Conservation (phyloP, 2,329 filamentous ascomycete genomes). For the Pseudogymnoascus sp. region DNA sequence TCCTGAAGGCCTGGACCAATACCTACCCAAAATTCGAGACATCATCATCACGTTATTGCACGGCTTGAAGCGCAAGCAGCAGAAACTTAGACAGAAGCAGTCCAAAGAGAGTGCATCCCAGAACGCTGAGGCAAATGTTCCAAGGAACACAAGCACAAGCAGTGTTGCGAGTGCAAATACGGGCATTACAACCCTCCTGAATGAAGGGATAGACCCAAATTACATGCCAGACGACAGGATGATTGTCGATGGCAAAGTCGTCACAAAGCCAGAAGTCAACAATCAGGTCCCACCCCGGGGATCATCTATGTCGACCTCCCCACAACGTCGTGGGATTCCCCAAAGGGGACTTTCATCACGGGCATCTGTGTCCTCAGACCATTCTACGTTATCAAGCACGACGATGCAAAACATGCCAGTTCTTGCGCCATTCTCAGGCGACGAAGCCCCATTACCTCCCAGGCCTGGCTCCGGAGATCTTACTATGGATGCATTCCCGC, state of each 20-base stretch:
- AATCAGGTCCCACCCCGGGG: slow-evolving; percentile 27
- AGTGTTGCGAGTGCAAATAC: slow-evolving; percentile 50
- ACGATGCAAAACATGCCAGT: slow-evolving; percentile 70
- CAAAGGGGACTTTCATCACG: slow-evolving; percentile 42
- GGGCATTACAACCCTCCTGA: slow-evolving; percentile 48
- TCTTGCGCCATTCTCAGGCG: slow-evolving; percentile 60
- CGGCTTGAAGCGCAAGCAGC: slow-evolving; percentile 93
- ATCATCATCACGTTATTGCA: slow-evolving; percentile 98
- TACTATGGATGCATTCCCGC: slow-evolving; percentile 49
- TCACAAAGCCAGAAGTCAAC: slow-evolving; percentile 32
- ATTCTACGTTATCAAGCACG: slow-evolving; percentile 63
- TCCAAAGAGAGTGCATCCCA: slow-evolving; percentile 35
- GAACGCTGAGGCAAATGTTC: slow-evolving; percentile 20
- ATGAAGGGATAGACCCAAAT: slow-evolving; percentile 39
- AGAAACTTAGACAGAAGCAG: slow-evolving; percentile 64
- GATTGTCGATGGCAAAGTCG: slow-evolving; percentile 9
- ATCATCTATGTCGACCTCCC: slow-evolving; percentile 10
- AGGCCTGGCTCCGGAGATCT: slow-evolving; percentile 38
- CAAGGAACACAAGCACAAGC: slow-evolving; percentile 46
- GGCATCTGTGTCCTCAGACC: slow-evolving; percentile 45
- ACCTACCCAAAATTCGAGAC: slow-evolving; percentile 87
- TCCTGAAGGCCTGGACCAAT: slow-evolving; percentile 85
- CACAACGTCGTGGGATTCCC: slow-evolving; percentile 21
- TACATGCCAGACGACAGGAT: slow-evolving; percentile 13
- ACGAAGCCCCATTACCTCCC: slow-evolving; percentile 44